Evolutionary conservation across 1,284 basidiomycete genomes (phyloP).

Genomic region (Ustilago hordei): DNA sequence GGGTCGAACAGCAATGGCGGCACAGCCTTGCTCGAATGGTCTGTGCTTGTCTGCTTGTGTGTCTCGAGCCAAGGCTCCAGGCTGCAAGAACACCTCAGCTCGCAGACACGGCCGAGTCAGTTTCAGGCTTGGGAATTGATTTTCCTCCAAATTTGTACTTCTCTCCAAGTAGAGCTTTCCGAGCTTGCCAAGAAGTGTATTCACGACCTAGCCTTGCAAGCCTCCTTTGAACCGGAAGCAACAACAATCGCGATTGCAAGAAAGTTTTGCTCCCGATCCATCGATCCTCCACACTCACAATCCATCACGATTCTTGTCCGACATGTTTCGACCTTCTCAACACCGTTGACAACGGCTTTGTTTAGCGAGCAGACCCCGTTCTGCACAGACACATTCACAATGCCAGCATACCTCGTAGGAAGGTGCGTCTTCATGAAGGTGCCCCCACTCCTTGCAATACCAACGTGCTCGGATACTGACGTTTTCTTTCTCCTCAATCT

Average conservation of each 20-base stretch:
- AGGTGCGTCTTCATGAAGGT: constrained; percentile 20
- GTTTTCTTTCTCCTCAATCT: background rate
- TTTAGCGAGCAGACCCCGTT: background rate
- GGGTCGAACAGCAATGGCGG: constrained; percentile 6
- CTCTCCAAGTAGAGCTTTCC: background rate
- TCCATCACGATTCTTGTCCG: background rate
- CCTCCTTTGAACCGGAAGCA: background rate
- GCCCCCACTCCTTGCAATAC: background rate
- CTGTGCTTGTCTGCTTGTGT: constrained; percentile 21
- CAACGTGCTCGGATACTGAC: background rate
- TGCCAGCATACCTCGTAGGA: constrained; percentile 43
- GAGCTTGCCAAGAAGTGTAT: background rate
- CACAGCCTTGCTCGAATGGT: constrained; percentile 35
- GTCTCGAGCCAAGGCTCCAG: background rate
- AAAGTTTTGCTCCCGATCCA: constrained; percentile 1
- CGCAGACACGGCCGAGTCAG: constrained; percentile 14
- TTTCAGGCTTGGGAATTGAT: constrained; percentile 1
- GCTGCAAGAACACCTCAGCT: constrained; percentile 5
- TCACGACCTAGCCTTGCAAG: constrained; percentile 31
- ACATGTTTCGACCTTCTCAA: background rate
- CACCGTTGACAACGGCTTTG: background rate
- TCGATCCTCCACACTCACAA: background rate
- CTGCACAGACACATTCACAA: constrained; percentile 6
- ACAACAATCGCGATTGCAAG: constrained; percentile 3
- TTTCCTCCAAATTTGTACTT: background rate